Conservation (phyloP, 2,329 filamentous ascomycete genomes). For the Trichoderma koningii region DNA sequence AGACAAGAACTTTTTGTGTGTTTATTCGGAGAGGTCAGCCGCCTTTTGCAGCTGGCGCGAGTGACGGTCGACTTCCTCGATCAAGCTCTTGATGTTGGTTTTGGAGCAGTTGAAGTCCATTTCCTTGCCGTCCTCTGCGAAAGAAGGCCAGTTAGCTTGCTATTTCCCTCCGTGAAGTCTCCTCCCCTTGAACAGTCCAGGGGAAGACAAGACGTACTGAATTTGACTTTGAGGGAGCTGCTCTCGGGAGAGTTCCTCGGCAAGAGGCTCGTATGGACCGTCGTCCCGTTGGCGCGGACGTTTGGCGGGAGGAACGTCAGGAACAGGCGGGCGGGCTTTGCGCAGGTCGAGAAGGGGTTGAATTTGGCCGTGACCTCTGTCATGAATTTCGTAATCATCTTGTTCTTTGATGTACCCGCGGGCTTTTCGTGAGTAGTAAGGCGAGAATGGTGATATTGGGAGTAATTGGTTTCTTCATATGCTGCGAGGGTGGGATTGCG, state of each 20-base stretch:
- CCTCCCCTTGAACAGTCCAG: no score
- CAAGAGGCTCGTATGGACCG: conserved; percentile 75
- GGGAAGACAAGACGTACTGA: conserved; percentile 63
- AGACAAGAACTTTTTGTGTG: conserved; percentile 23
- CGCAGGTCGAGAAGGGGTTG: conserved; percentile 82
- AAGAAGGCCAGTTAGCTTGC: conserved; percentile 29
- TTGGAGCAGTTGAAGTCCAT: conserved; percentile 79
- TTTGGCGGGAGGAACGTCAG: conserved; percentile 81
- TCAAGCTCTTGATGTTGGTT: conserved; percentile 80
- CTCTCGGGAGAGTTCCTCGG: conserved; percentile 68
- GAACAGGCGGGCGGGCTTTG: conserved; percentile 84
- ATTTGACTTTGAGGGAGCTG: conserved; percentile 74
- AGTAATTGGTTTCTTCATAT: neutral
- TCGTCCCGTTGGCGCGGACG: conserved; percentile 71
- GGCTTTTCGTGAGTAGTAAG: no score
- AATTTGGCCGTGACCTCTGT: conserved; percentile 84
- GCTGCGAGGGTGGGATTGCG: neutral
- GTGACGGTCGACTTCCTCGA: conserved; percentile 88
- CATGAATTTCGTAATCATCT: conserved; percentile 84
- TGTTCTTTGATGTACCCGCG: conserved; percentile 31
- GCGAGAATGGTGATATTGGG: neutral
- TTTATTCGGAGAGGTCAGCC: conserved; percentile 68
- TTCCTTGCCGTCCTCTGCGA: conserved; percentile 85
- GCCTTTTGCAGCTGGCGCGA: conserved; percentile 79
- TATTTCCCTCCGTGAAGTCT: neutral